Base-by-base conservation (phyloP, 2,329 filamentous ascomycete genomes). In the Knoxdaviesia proteae region DNA sequence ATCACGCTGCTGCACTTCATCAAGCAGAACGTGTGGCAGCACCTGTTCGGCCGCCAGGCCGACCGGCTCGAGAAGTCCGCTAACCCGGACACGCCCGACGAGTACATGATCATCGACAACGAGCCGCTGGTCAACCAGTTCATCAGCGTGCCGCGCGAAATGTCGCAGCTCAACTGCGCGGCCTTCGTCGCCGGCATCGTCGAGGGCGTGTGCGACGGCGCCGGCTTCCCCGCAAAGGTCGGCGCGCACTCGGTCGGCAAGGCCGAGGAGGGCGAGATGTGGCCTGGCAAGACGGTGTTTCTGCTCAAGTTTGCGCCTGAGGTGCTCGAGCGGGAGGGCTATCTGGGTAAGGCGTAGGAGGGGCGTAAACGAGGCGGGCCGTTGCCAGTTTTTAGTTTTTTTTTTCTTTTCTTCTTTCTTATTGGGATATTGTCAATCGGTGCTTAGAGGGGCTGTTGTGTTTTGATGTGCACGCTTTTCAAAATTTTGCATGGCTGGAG, bases 21-120 rank as follows among this genome's bases (percentile, higher is more conserved):
- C 59, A 90, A 92, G 58, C 84, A 86, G 48, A 80, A 80, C 44
- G 69, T 94, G 44, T 98, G 88, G 82, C 77, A 80, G 50, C 82
- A 93, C 59, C 80, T 98, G 40, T 98, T 98, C 60, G 77, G 75
- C 35, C 80, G 88, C 1, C 79, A 87, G 44, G 90, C 90, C 32
- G 88, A 96, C 62, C 81, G 84, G 11, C 76, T 98, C 45, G 90
- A 98, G 63, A 87, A 90, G 62, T 84, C 77, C 46, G 77, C 77
- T 43, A 79, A 83, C 53, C 78, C 82, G 6, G 74, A 78, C 42
- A 88, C 86, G 42, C 79, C 84, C 6, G 84, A 90, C 52, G 88
- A 96, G 65, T 98, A 96, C 67, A 96, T 98, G 88, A 90, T 98
- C 53, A 84, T 87, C 53, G 90, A 98, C 63, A 96, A 98, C 61